Conservation (phyloP, 257 asterid species). For the Agastache rugosa region DNA sequence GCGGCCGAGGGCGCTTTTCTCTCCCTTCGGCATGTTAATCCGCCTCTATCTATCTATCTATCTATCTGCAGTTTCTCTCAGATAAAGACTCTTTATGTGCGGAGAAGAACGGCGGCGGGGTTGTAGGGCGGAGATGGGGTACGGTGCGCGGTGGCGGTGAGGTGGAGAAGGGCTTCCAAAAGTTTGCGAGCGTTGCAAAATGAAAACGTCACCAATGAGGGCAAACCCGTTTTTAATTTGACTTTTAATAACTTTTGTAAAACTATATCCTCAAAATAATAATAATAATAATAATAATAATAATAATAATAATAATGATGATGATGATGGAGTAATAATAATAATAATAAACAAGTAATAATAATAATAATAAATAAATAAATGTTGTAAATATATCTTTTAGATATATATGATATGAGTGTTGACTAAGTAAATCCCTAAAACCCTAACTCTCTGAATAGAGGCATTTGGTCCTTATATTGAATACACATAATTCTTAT, state of each 20-base stretch:
- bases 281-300: too few relatives aligned
- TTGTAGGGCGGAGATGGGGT: neutral
- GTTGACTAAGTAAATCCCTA: too few relatives aligned
- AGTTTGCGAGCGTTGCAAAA: neutral
- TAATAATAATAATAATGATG: too few relatives aligned
- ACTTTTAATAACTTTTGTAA: neutral
- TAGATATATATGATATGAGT: too few relatives aligned
- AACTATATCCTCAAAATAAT: too few relatives aligned
- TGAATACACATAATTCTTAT: too few relatives aligned
- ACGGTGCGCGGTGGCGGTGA: conserved; percentile 25
- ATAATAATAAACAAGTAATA: too few relatives aligned
- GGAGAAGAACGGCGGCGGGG: conserved; percentile 10
- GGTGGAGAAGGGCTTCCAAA: conserved; percentile 26
- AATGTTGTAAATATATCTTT: too few relatives aligned
- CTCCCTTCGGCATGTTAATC: conserved; percentile 69
- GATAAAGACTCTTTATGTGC: neutral
- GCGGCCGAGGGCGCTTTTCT: conserved; percentile 76
- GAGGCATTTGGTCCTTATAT: too few relatives aligned
- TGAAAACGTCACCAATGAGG: neutral
- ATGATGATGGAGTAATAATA: too few relatives aligned
- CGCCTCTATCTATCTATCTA: neutral
- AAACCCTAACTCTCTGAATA: too few relatives aligned
- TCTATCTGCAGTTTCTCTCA: neutral
- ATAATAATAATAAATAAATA: too few relatives aligned
- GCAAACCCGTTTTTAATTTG: conserved; percentile 12